Evolutionary conservation across 2,329 filamentous ascomycete species (phyloP).

Genomic region (Trichoderma brevicompactum): DNA sequence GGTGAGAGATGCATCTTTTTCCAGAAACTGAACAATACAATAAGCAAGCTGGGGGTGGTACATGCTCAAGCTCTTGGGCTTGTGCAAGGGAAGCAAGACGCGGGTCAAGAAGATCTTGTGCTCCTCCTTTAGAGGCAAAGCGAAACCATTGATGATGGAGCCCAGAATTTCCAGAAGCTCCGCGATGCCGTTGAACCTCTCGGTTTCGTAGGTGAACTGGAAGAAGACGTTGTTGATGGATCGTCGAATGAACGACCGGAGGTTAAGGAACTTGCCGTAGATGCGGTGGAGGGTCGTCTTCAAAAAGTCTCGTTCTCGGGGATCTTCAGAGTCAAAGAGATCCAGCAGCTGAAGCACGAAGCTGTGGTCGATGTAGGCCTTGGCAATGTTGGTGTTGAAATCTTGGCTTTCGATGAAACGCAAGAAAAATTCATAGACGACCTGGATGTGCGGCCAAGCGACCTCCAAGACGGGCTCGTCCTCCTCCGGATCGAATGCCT

Average conservation of each 20-base stretch:
- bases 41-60: slow-evolving; percentile 98
- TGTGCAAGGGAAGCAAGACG: slow-evolving; percentile 91
- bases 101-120: slow-evolving; percentile 97
- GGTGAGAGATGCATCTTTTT: slow-evolving; percentile 95
- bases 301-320: slow-evolving; percentile 92
- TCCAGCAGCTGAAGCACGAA: slow-evolving; percentile 97
- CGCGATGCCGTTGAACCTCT: slow-evolving; percentile 97
- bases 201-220: slow-evolving; percentile 98
- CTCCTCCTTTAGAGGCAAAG: slow-evolving; percentile 93
- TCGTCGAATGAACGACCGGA: slow-evolving; percentile 93
- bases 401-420: slow-evolving; percentile 99
- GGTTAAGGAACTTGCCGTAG: slow-evolving; percentile 97
- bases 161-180: slow-evolving; percentile 95
- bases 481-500: slow-evolving; percentile 98
- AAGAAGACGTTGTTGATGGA: slow-evolving; percentile 99
- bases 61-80: slow-evolving; percentile 99
- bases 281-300: slow-evolving; percentile 98
- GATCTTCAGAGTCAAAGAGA: slow-evolving; percentile 97
- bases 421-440: slow-evolving; percentile 99
- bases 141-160: slow-evolving; percentile 99
- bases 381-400: slow-evolving; percentile 99
- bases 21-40: slow-evolving; percentile 97
- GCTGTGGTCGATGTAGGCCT: slow-evolving; percentile 97
- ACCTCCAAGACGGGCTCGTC: slow-evolving; percentile 98
- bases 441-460: slow-evolving; percentile 98